A percentile compares a stretch with the other conserved stretches of the same genome.
These are phyloP conservation scores for Saprolegnia parasitica DNA, from an alignment of 352 stramenopile species.

Conservation along the genomic window DNA sequence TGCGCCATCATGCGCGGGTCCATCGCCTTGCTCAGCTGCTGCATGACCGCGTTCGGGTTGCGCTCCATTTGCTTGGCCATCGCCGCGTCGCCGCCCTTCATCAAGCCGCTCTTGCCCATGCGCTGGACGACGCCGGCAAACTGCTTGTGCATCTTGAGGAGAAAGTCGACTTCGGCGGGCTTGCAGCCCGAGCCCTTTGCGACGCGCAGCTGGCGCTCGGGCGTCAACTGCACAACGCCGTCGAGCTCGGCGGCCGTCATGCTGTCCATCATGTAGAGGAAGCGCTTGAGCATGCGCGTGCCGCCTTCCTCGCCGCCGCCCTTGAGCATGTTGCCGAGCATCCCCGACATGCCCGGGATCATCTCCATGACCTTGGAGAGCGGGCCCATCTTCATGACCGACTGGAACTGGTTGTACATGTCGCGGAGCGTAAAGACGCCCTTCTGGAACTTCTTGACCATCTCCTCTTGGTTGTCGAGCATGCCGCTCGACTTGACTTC, in stretches of 20 bases:
- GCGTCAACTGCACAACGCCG: conserved; percentile 64
- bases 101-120: conserved; percentile 96
- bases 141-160: conserved; percentile 96
- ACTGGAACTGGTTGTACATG: conserved; percentile 99
- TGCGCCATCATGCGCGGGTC: conserved; percentile 90
- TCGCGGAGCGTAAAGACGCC: conserved; percentile 96
- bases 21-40: conserved; percentile 94
- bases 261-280: conserved; percentile 99
- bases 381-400: conserved; percentile 97
- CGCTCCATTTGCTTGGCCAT: conserved; percentile 93
- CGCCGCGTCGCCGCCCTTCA: conserved; percentile 83
- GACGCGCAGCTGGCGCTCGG: conserved; percentile 80
- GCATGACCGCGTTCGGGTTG: conserved; percentile 95
- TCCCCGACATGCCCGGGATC: conserved; percentile 86
- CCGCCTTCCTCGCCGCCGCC: conserved; percentile 89
- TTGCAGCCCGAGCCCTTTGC: conserved; percentile 88
- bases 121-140: conserved; percentile 93
- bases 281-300: conserved; percentile 91
- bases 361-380: conserved; percentile 98
- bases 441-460: conserved; percentile 96
- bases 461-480: conserved; percentile 93
- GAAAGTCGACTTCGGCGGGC: conserved; percentile 84
- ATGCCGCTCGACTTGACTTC: conserved; percentile 90
- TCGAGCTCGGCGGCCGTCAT: conserved; percentile 98
- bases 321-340: conserved; percentile 71